These are phyloP conservation scores for Logfia minima DNA, from an alignment of 129 eudicot species.

Conservation along the genomic window DNA sequence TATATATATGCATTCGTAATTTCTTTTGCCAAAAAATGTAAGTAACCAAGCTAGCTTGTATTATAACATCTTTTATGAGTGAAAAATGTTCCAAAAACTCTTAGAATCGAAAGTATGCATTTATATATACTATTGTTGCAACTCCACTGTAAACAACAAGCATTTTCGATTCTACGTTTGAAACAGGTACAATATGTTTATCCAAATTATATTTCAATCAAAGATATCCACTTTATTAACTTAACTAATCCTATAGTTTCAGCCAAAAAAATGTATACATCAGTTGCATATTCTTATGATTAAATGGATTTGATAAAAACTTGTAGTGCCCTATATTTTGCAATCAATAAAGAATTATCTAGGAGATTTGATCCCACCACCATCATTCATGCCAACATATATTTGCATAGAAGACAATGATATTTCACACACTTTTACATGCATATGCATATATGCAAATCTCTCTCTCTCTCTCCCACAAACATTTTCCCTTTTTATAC, in stretches of 20 bases:
- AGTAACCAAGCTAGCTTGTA: no score
- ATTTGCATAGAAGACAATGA: conserved; percentile 35
- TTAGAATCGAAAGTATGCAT: no score
- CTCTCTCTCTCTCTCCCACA: conserved; percentile 17
- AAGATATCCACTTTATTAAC: no score
- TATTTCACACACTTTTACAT: conserved; percentile 32
- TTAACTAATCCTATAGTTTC: not conserved
- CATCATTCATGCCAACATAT: conserved; percentile 34
- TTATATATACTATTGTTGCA: no score
- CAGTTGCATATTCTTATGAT: not conserved
- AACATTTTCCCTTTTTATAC: conserved; percentile 5
- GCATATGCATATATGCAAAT: conserved; percentile 19
- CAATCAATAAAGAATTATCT: conserved; percentile 25
- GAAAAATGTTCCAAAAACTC: no score
- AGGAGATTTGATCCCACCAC: conserved; percentile 30
- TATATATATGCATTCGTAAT: no score
- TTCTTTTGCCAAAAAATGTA: no score
- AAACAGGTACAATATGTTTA: no score
- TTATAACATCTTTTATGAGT: no score
- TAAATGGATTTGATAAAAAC: conserved; percentile 23
- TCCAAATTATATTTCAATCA: no score
- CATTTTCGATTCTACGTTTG: no score
- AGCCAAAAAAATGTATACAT: not conserved
- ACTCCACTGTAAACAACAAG: no score
- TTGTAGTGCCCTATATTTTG: conserved; percentile 12